Evolutionary conservation across 2,329 filamentous ascomycete species (phyloP).

Genomic region (Penicillium sclerotiorum): DNA sequence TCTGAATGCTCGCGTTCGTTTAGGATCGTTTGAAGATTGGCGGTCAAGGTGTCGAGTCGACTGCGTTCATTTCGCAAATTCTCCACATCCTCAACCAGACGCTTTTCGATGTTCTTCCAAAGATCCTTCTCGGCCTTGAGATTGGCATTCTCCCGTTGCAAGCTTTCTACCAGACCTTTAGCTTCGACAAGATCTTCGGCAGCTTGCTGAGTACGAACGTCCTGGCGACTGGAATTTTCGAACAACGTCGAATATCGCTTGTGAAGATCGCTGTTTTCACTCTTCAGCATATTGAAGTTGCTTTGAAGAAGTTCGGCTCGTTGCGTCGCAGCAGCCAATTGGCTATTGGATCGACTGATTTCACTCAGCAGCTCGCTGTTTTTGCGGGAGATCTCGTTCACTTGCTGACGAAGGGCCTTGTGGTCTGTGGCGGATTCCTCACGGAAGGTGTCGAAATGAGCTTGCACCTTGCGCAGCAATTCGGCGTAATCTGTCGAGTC

Average conservation of each 20-base stretch:
- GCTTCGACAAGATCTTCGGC: conserved; percentile 91
- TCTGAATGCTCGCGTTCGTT: conserved; percentile 90
- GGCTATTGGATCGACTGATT: conserved; percentile 75
- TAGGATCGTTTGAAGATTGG: conserved; percentile 82
- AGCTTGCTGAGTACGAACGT: conserved; percentile 85
- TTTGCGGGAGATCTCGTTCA: conserved; percentile 77
- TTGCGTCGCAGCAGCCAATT: conserved; percentile 78
- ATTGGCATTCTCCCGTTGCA: conserved; percentile 88
- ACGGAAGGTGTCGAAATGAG: conserved; percentile 85
- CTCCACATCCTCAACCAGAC: conserved; percentile 87
- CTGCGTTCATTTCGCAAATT: conserved; percentile 79
- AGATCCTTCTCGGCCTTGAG: conserved; percentile 93
- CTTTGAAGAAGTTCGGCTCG: conserved; percentile 86
- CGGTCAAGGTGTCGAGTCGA: conserved; percentile 78
- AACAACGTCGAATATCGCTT: conserved; percentile 76
- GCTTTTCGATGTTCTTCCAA: conserved; percentile 90
- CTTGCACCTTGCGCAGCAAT: conserved; percentile 82
- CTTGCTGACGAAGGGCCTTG: conserved; percentile 79
- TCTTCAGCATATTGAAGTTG: conserved; percentile 81
- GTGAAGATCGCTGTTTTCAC: conserved; percentile 82
- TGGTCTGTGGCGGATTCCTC: conserved; percentile 82
- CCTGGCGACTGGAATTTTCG: conserved; percentile 84
- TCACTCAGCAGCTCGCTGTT: conserved; percentile 82
- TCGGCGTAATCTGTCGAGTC: conserved; percentile 72
- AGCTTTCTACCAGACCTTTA: conserved; percentile 76